Percentiles rank a stretch among this genome's conserved stretches.
Conservation (phyloP, 805 yeast genomes). For the Ogataea pini region DNA sequence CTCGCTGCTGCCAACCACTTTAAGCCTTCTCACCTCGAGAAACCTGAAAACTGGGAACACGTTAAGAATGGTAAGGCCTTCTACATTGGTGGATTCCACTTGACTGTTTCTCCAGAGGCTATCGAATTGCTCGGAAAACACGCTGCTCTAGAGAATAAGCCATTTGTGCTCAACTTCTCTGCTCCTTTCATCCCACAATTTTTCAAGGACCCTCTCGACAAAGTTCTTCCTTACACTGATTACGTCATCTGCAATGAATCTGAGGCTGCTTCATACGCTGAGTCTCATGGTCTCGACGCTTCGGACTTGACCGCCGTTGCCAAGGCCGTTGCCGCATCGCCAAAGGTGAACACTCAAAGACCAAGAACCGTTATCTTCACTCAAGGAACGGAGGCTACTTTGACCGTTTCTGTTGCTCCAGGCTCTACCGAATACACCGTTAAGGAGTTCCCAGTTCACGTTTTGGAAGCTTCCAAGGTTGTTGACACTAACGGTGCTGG, state of each 20-base stretch:
- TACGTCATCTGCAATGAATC: constrained; percentile 93
- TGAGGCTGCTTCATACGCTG: constrained; percentile 94
- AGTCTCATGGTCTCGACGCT: constrained; percentile 67
- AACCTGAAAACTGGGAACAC: constrained; percentile 84
- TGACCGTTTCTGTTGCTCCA: constrained; percentile 63
- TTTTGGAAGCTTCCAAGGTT: constrained; percentile 64
- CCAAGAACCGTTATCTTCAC: constrained; percentile 91
- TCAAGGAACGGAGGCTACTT: constrained; percentile 91
- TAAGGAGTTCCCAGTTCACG: constrained; percentile 65
- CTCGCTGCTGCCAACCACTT: constrained; percentile 98
- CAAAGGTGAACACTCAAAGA: constrained; percentile 67
- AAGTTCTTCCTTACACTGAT: constrained; percentile 83
- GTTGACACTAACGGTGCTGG: constrained; percentile 99
- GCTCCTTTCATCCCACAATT: constrained; percentile 97
- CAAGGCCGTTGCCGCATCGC: constrained; percentile 72
- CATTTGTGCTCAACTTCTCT: constrained; percentile 78
- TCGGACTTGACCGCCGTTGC: constrained; percentile 77
- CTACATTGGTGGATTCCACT: constrained; percentile 99
- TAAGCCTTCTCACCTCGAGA: constrained; percentile 82
- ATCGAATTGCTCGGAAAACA: constrained; percentile 87
- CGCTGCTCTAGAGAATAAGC: constrained; percentile 49
- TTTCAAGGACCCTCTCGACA: constrained; percentile 87
- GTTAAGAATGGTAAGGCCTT: constrained; percentile 79
- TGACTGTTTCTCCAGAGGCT: constrained; percentile 96
- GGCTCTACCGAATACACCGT: constrained; percentile 47